phyloP scores from a whole-genome alignment of 768 basidiomycete genomes.

The Dentipellis sp. region DNA sequence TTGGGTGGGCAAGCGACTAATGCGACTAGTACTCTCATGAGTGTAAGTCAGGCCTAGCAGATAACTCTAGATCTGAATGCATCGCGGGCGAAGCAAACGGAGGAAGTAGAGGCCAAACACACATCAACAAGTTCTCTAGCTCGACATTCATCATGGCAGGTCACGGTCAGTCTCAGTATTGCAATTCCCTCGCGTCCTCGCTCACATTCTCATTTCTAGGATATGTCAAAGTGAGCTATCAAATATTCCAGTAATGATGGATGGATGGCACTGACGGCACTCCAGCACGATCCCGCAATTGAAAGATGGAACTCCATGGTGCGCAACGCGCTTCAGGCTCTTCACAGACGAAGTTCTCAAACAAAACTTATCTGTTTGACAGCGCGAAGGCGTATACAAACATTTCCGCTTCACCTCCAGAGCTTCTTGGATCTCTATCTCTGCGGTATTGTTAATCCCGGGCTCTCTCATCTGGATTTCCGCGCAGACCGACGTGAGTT shows the following conservation, averaged over 20 bases:
- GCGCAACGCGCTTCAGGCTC: conserved; percentile 6
- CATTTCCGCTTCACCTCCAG: conserved; percentile 73
- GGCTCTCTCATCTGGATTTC: conserved; percentile 40
- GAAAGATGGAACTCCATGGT: conserved; percentile 57
- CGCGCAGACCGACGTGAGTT: conserved; percentile 30
- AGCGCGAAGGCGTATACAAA: conserved; percentile 84
- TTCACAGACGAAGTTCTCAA: background rate
- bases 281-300: conserved; percentile 38
- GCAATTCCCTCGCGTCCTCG: background rate
- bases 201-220: conserved; percentile 26
- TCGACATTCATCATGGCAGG: conserved; percentile 42
- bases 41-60: no score
- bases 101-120: conserved; percentile 10
- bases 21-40: no score
- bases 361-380: no score
- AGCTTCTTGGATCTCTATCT: conserved; percentile 49
- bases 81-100: no score
- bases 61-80: no score
- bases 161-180: conserved; percentile 38
- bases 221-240: conserved; percentile 41
- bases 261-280: conserved; percentile 6
- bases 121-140: conserved; percentile 15
- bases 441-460: conserved; percentile 61
- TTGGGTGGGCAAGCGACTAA: no score
- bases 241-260: background rate